These are phyloP conservation scores for Neoconidiobolus thromboides DNA, from an alignment of 371 early-diverging fungal species.

Conservation along the genomic window DNA sequence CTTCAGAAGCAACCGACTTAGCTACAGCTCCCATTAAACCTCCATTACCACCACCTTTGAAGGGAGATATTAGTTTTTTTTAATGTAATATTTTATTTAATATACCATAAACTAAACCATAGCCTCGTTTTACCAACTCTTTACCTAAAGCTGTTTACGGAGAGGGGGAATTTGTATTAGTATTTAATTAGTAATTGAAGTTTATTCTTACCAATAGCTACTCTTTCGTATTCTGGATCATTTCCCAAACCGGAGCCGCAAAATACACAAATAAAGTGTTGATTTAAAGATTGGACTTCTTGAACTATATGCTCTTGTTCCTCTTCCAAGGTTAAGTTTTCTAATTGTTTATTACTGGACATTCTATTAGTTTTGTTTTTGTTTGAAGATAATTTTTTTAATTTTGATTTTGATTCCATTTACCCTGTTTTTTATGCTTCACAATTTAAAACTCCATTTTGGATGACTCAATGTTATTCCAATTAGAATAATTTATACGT, in stretches of 20 bases:
- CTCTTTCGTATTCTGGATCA: not conserved
- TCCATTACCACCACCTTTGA: slow-evolving; percentile 1
- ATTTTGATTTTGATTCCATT: no score
- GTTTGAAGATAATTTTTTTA: no score
- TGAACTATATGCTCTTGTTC: no score
- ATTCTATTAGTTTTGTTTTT: no score
- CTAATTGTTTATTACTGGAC: no score
- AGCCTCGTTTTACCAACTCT: not conserved
- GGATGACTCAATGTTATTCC: no score
- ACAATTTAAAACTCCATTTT: no score
- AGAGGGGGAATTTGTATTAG: not conserved
- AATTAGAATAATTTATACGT: no score
- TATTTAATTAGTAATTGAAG: not conserved
- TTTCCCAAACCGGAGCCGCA: not conserved
- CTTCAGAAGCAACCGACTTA: not conserved
- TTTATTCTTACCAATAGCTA: not conserved
- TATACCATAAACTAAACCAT: slow-evolving; percentile 4
- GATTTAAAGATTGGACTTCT: no score
- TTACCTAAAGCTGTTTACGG: not conserved
- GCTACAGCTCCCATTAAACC: slow-evolving; percentile 5
- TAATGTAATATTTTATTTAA: not conserved
- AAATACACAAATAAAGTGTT: not conserved
- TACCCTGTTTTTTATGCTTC: no score
- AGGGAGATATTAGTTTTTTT: not conserved
- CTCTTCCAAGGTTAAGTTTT: no score